Evolutionary conservation across 1,284 basidiomycete species (phyloP), one percentile per base, ranked within the genome.

Genomic region (Ganoderma resinaceum): DNA sequence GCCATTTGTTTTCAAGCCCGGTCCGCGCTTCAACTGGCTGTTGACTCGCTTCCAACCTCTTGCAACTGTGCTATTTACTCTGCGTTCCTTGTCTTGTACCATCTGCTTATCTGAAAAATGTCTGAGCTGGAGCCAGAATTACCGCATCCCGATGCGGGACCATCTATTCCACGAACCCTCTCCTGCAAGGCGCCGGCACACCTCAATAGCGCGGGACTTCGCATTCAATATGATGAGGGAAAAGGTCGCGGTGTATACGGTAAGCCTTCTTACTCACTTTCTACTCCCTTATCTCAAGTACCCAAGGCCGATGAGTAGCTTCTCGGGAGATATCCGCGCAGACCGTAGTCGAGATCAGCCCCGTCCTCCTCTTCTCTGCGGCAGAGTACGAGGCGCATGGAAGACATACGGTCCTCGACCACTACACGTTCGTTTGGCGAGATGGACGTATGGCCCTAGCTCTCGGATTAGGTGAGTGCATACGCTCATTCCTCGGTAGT

Each of bases 381-480:
- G 84, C 88, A 37, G 94, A 96, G 79, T 96, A 96, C 77, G 85
- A 88, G 58, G 75, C 80, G 8, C 85, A 92, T 76, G 92, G 91
- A 66, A 85, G 80, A 72, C 83, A 91, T 73, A 97, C 94, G 0
- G 80, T 93, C 0, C 81, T 97, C 18, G 93, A 96, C 72, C 90
- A 92, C 62, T 97, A 97, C 77, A 91, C 94, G 0, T 97, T 97
- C 76, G 91, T 88, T 55, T 98, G 95, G 93, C 81, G 83, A 60
- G 87, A 89, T 71, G 92, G 92, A 0, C 87, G 89, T 2, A 95
- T 95, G 93, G 96, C 94, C 0, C 84, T 99, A 1, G 93, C 94
- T 0, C 80, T 97, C 0, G 96, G 96, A 1, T 83, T 97, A 35
- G 96, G 95, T 95, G 76, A 72, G 85, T 78, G 3, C 20, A 26